A percentile compares a stretch with the other conserved stretches of the same genome.
Conservation (phyloP, 2,329 filamentous ascomycete genomes). For the Fusarium caatingaense region DNA sequence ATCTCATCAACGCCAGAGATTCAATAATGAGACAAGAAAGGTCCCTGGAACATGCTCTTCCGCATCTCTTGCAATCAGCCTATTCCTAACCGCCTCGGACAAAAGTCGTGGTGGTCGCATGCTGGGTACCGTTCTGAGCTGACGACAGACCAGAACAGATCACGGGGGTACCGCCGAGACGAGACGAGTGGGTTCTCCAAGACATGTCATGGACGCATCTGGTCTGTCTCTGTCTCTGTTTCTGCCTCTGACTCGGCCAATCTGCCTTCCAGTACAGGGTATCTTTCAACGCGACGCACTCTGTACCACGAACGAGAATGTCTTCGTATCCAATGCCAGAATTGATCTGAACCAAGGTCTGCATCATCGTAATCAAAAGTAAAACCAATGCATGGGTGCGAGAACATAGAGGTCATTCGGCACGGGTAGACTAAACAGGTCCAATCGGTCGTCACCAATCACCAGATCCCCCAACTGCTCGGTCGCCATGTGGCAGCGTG, state of each 20-base stretch:
- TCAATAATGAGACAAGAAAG: constrained; percentile 29
- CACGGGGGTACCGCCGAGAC: constrained; percentile 38
- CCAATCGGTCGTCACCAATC: constrained; percentile 24
- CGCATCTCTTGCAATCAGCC: constrained; percentile 35
- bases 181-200: constrained; percentile 29
- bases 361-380: constrained; percentile 1
- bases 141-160: constrained; percentile 40
- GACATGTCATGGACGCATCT: constrained; percentile 25
- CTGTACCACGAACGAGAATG: constrained; percentile 17
- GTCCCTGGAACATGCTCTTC: constrained; percentile 32
- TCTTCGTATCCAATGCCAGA: constrained; percentile 19
- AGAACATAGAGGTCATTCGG: constrained; percentile 14
- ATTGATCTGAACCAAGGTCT: constrained; percentile 12
- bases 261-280: neutral
- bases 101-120: constrained; percentile 38
- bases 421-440: constrained; percentile 18
- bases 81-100: constrained; percentile 18
- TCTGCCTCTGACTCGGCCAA: constrained; percentile 18
- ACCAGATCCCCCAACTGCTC: constrained; percentile 25
- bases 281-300: constrained; percentile 30
- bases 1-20: constrained; percentile 21
- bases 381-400: neutral
- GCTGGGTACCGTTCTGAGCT: constrained; percentile 42
- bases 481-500: constrained; percentile 44
- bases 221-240: neutral